Conservation (phyloP, 768 basidiomycete genomes). For the Leccinellum luteum region DNA sequence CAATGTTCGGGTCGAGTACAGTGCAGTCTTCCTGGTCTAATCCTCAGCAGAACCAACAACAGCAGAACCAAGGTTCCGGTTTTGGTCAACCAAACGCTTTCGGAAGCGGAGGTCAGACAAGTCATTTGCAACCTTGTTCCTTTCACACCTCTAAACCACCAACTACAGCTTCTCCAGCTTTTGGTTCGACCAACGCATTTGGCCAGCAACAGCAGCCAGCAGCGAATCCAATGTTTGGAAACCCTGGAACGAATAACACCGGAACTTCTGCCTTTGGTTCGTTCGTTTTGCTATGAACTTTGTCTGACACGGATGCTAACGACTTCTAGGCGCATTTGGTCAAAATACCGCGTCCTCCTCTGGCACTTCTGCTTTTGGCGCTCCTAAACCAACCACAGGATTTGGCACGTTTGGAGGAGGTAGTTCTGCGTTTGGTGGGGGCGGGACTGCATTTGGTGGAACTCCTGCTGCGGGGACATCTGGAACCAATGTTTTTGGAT, state of each 20-base stretch:
- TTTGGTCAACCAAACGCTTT: conserved; percentile 74
- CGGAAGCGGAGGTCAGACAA: conserved; percentile 47
- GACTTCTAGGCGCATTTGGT: conserved; percentile 39
- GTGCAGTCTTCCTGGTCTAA: conserved; percentile 68
- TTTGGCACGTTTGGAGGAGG: conserved; percentile 75
- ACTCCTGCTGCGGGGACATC: conserved; percentile 30
- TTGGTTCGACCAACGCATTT: conserved; percentile 55
- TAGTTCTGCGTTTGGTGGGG: conserved; percentile 48
- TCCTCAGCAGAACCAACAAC: conserved; percentile 64
- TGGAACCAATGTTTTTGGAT: conserved; percentile 34
- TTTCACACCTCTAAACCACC: conserved; percentile 24
- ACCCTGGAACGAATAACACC: conserved; percentile 38
- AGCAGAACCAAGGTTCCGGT: conserved; percentile 48
- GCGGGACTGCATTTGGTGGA: conserved; percentile 41
- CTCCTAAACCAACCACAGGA: conserved; percentile 65
- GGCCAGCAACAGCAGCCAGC: conserved; percentile 66
- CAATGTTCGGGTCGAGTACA: conserved; percentile 59
- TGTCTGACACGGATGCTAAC: conserved; percentile 1
- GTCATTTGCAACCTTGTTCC: conserved; percentile 28
- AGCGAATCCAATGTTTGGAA: conserved; percentile 82
- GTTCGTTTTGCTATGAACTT: conserved; percentile 8
- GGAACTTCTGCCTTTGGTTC: conserved; percentile 38
- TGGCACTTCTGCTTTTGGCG: conserved; percentile 54
- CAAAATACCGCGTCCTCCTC: conserved; percentile 36
- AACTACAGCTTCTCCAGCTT: conserved; percentile 51